phyloP scores from a whole-genome alignment of 2,329 filamentous ascomycete species.

The Helotiales sp. region DNA sequence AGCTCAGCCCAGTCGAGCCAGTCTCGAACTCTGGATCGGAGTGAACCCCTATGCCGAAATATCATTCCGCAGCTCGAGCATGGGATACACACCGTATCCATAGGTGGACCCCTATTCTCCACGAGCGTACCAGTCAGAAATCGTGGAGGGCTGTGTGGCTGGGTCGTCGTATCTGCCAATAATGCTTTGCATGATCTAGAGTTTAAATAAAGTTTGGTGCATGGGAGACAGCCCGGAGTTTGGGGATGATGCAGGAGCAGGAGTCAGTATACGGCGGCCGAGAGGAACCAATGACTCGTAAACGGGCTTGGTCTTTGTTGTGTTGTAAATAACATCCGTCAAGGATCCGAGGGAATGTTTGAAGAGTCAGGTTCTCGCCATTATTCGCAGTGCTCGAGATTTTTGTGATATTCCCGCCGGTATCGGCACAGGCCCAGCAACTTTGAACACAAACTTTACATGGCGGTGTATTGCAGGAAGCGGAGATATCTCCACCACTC shows the following conservation, averaged over 20 bases:
- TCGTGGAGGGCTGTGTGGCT: background rate
- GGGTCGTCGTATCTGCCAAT: background rate
- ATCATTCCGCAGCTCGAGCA: background rate
- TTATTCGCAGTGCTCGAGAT: background rate
- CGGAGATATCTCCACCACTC: background rate
- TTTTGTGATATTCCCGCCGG: background rate
- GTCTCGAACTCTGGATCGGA: background rate
- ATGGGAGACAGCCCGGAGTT: background rate
- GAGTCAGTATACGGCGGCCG: background rate
- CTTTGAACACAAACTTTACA: background rate
- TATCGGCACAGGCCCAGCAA: background rate
- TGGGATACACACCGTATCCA: too few relatives aligned
- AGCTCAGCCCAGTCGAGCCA: background rate
- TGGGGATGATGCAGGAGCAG: background rate
- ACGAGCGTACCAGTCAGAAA: background rate
- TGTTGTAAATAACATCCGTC: background rate
- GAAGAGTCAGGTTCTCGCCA: too few relatives aligned
- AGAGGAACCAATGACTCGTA: background rate
- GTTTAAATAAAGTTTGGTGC: background rate
- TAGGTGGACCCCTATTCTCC: background rate
- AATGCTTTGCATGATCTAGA: background rate
- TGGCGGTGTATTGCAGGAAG: background rate
- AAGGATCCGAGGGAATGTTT: background rate
- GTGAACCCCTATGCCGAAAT: background rate
- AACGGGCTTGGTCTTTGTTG: background rate